Evolutionary conservation across 192 early-diverging fungal species (phyloP).

Genomic region (Piromyces finnis): DNA sequence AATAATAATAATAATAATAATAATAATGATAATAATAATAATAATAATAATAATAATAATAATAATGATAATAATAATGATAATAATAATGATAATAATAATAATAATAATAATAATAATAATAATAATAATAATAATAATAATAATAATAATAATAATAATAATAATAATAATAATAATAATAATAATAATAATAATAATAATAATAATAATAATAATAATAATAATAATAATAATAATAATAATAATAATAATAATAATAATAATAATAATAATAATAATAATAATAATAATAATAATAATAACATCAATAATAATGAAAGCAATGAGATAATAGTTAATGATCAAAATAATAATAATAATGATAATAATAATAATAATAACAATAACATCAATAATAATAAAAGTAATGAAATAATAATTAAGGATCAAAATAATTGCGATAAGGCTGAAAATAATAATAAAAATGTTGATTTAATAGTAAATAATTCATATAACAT

Average conservation of each 20-base stretch:
- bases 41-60: background rate
- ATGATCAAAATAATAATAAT: background rate
- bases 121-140: background rate
- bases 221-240: background rate
- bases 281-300: background rate
- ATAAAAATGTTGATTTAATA: too few species aligned
- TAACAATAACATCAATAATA: background rate
- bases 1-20: too few species aligned
- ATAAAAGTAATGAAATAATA: background rate
- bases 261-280: background rate
- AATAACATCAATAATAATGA: background rate
- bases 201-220: background rate
- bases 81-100: background rate
- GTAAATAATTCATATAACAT: too few species aligned
- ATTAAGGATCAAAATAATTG: too few species aligned
- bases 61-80: background rate
- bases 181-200: background rate
- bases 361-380: background rate
- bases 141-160: background rate
- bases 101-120: background rate
- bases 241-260: background rate
- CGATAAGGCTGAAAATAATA: too few species aligned
- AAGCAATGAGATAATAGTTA: background rate
- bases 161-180: background rate
- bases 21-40: too few species aligned